Evolutionary conservation across 2,329 filamentous ascomycete species (phyloP), one percentile per base, ranked within the genome.

Genomic region (Epichloe brachyelytri): DNA sequence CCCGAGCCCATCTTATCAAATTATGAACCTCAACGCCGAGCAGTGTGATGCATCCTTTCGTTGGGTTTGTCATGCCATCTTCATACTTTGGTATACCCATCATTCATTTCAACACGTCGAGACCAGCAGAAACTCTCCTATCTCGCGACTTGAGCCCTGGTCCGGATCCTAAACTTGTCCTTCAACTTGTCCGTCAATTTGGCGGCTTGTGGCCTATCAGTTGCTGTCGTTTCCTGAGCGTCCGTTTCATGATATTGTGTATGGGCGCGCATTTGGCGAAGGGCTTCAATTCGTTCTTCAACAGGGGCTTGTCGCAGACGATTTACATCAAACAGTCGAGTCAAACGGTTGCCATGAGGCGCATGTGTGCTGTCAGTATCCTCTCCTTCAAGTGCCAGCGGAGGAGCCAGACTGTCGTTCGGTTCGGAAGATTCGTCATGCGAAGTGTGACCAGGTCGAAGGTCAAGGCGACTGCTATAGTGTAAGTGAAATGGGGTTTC

Each of bases 221-320:
- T 63, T 2, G 57, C 61, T 10, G 65, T 63, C 6, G 53, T 20
- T 53, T 57, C 49, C 41, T 57, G 63, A 8, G 51, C 49, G 15
- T 55, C 56, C 15, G 52, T 47, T 33, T 59, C 59, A n/a, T 57
- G 52, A 2, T 54, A 52, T 48, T 61, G 60, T 7, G 59, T 60
- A 10, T 53, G 49, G 15, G 45, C 49, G 43, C 64, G 62, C 62
- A 65, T 65, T 49, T 73, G 72, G 37, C 80, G 71, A 5, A 83
- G 68, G 5, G 73, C 76, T 50, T 76, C 77, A 50, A 83, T 78
- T n/a, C 79, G 77, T 63, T 83, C 80, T 56, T 82, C 77, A 3
- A 74, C 70, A 0, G 78, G 69, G n/a, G 79, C 79, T 53, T 80
- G 72, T 11, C 79, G 73, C 17, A 83, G 65, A 43, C 76, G 67